Base-by-base conservation (phyloP, 2,329 filamentous ascomycete species). In the Elsinoe perseae region DNA sequence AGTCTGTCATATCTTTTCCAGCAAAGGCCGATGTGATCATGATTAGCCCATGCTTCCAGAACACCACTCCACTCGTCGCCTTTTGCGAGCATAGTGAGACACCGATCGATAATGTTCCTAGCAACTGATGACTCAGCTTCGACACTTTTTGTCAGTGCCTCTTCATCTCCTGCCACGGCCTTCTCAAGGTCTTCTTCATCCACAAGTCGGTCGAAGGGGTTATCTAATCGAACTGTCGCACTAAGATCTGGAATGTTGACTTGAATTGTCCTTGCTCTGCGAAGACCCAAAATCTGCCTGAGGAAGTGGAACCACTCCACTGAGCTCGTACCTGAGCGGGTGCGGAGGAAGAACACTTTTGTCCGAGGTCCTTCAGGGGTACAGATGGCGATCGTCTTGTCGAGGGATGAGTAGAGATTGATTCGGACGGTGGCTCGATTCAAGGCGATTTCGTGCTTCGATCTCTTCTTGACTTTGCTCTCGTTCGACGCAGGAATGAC, bases 301-400 rank as follows among this genome's bases (percentile, higher is more conserved):
- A 86, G 71, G 60, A 85, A 85, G 0, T 82, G 85, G 64, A 83
- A 85, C 83, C 83, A 86, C 65, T 86, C 83, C 8, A 84, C 78
- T 5, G 82, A 80, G 62, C 80, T 80, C 4, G 80, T 79, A 1
- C 77, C 75, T 16, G 83, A 83, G 10, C 79, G 77, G 4, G 83
- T 77, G 27, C 81, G 77, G 68, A 86, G 76, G 58, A 86, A 82
- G 60, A 79, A 80, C 54, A 86, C 83, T 30, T 75, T 74, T 1
- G 80, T 83, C 2, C 80, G 77, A 16, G 68, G 70, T 56, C 74
- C 75, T 58, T 73, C 72, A 2, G 79, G 78, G 28, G 77, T 73
- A 76, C 82, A 86, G 8, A 86, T 70, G 8, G 83, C 83, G 16
- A 86, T 72, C 1, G 82, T 83, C 66, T 86, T 86, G 68, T 86